A percentile compares a stretch with the other conserved stretches of the same genome.
phyloP scores from a whole-genome alignment of 2,329 filamentous ascomycete genomes.

The Colletotrichum theobromicola region DNA sequence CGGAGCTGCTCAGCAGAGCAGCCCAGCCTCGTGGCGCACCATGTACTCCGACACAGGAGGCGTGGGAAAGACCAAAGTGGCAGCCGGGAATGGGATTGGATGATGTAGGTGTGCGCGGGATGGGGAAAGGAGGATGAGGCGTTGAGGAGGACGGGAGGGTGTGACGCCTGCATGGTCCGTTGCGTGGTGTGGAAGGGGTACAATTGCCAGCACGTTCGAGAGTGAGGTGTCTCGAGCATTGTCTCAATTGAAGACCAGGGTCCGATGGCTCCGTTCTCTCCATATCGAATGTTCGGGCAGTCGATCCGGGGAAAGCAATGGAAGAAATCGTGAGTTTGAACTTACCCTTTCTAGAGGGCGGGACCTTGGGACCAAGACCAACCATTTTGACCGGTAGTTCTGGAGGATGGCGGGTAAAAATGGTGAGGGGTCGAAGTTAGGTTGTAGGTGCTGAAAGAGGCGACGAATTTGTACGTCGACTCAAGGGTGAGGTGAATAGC shows the following conservation, averaged over 20 bases:
- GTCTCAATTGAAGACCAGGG: neutral
- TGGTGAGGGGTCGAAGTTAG: slow-evolving; percentile 18
- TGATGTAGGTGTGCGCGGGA: slow-evolving; percentile 4
- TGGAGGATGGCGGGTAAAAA: slow-evolving; percentile 32
- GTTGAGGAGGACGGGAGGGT: slow-evolving; percentile 17
- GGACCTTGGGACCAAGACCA: slow-evolving; percentile 55
- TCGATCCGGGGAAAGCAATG: neutral
- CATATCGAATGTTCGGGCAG: neutral
- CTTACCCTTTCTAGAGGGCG: slow-evolving; percentile 70
- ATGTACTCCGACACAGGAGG: neutral
- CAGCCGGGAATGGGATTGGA: neutral
- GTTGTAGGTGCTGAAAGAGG: neutral
- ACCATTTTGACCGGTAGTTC: slow-evolving; percentile 47
- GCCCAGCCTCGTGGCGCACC: slow-evolving; percentile 14
- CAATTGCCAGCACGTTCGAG: neutral
- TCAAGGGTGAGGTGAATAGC: neutral
- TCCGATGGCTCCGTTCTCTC: neutral
- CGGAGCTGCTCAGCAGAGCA: neutral
- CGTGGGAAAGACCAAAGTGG: neutral
- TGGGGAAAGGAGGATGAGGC: neutral
- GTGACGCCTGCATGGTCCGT: neutral
- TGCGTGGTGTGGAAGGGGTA: neutral
- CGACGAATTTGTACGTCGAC: neutral
- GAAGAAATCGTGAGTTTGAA: slow-evolving; percentile 29
- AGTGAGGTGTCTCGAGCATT: neutral